Base-by-base conservation (phyloP, 352 stramenopile species). In the Aphanomyces euteiches region DNA sequence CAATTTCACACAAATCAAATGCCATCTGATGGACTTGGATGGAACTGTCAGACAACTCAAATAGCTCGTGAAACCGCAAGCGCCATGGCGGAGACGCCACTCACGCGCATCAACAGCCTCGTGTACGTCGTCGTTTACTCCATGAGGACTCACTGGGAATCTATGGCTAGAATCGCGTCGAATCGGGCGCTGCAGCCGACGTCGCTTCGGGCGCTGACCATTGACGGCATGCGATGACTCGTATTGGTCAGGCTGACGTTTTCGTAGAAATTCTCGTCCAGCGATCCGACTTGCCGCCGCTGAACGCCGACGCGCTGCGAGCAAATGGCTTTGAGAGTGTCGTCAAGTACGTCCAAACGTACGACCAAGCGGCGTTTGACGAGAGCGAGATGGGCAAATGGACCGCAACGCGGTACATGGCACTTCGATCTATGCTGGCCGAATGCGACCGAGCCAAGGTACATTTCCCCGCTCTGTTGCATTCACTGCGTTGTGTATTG, bases 361-460 rank as follows among this genome's bases (percentile, higher is more conserved):
- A 61, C 15, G 56, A 64, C 63, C 2, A 66, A 81, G 19, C 78
- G 78, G 2, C 74, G 75, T 0, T 72, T 74, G 53, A 73, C 65
- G 80, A 89, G 61, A 80, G 73, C 38, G 82, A 90, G 28, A 64
- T 75, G 7, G 78, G 88, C 59, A 92, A 90, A 41, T 76, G 77
- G 47, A 57, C 71, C 5, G 76, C 80, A 0, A 69, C 90, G 17
- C 78, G 79, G 0, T 90, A 88, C 50, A 69, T 90, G 2, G 77
- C 76, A 7, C 59, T 92, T 3, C 78, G 76, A 47, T 74, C 73
- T 15, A 84, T 92, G 77, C 72, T 90, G 8, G 66, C 78, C 4
- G 77, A 87, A 60, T 90, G 82, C 68, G 74, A 60, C 43, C 64
- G 72, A n/a, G 74, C 76, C n/a, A 88, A 88, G 76, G 79, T 90